A percentile compares a stretch with the other conserved stretches of the same genome.
These are phyloP conservation scores for Termitomyces sp. DNA, from an alignment of 768 basidiomycete species.

Conservation along the genomic window DNA sequence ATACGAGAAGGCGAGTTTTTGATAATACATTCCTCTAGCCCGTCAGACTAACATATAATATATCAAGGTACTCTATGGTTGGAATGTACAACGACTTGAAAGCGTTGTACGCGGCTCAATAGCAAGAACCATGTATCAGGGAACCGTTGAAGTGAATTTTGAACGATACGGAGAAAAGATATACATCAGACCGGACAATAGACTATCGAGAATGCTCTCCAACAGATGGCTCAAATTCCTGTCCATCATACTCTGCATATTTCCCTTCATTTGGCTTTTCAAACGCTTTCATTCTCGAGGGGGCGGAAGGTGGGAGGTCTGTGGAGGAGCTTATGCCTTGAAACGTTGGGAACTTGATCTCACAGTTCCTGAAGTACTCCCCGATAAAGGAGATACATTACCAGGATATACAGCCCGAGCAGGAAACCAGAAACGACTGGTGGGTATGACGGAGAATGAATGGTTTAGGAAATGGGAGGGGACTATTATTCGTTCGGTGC, in stretches of 20 bases:
- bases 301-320: constrained; percentile 72
- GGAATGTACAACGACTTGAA: constrained; percentile 40
- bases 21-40: not conserved
- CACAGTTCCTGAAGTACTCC: not conserved
- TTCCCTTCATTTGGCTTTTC: constrained; percentile 79
- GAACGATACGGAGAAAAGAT: constrained; percentile 40
- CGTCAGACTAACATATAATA: not conserved
- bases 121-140: constrained; percentile 36
- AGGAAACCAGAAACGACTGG: constrained; percentile 18
- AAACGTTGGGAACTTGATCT: constrained; percentile 37
- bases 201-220: constrained; percentile 60
- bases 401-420: constrained; percentile 14
- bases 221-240: constrained; percentile 69
- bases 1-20: constrained; percentile 51
- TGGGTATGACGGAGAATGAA: constrained; percentile 65
- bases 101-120: constrained; percentile 36
- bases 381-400: not conserved
- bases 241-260: constrained; percentile 63
- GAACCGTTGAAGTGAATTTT: constrained; percentile 45
- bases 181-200: constrained; percentile 62
- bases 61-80: constrained; percentile 36
- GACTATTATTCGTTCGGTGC: constrained; percentile 57
- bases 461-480: constrained; percentile 80
- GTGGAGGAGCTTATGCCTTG: constrained; percentile 71
- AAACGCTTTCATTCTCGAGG: constrained; percentile 60